Percentiles rank a stretch among this genome's conserved stretches.
These are phyloP conservation scores for Verruconis gallopava DNA, from an alignment of 2,329 filamentous ascomycete species.

Conservation along the genomic window DNA sequence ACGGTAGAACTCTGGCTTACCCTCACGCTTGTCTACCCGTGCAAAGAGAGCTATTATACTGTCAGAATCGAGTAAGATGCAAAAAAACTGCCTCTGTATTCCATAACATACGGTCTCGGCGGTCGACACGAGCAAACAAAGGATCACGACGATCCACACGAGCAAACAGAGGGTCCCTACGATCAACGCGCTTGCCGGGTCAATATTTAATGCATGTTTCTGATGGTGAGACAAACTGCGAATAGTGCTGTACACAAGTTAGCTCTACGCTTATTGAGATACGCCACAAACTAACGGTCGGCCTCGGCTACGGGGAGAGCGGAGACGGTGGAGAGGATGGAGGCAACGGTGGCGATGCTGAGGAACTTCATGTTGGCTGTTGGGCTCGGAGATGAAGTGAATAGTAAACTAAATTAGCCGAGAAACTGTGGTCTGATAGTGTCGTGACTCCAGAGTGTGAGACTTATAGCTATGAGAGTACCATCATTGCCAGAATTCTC, in stretches of 20 bases:
- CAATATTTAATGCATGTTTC: no score
- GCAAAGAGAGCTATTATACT: neutral
- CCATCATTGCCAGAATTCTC: no score
- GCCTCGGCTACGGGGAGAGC: conserved; percentile 3
- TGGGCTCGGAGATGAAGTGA: neutral
- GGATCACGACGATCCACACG: conserved; percentile 4
- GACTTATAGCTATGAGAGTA: no score
- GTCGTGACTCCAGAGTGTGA: no score
- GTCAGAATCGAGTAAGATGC: no score
- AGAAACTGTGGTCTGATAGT: no score
- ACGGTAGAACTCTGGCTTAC: neutral
- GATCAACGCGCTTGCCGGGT: conserved; percentile 3
- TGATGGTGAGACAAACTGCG: no score
- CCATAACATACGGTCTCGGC: conserved; percentile 4
- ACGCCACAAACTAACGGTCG: neutral
- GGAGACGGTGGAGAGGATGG: conserved; percentile 1
- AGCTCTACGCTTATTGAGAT: no score
- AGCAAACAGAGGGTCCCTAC: conserved; percentile 6
- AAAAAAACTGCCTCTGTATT: no score
- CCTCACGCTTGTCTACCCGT: conserved; percentile 3
- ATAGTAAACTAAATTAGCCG: no score
- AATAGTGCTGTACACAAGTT: no score
- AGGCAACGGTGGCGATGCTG: conserved; percentile 1
- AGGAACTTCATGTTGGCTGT: conserved; percentile 7
- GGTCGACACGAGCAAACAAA: conserved; percentile 7